Percentiles rank a stretch among this genome's conserved stretches.
These are phyloP conservation scores for Coccomyxa sp. DNA, from an alignment of 139 green algal genomes.

Conservation along the genomic window DNA sequence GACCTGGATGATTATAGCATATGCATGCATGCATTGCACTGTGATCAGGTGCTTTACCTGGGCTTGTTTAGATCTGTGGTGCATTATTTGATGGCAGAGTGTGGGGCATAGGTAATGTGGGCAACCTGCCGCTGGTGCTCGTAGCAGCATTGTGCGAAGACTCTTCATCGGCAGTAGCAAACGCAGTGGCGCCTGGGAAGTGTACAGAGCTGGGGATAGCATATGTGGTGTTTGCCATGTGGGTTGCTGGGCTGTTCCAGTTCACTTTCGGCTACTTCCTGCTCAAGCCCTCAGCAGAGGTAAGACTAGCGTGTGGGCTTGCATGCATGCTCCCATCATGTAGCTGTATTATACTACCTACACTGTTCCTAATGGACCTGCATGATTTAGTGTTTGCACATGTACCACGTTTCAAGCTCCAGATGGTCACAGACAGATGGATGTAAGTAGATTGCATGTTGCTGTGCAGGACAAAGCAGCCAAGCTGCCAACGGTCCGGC, in stretches of 20 bases:
- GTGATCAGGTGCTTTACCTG: not conserved
- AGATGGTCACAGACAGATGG: too few relatives aligned
- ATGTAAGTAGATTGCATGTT: not conserved
- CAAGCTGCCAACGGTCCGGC: slow-evolving; percentile 1
- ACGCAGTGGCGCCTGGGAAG: not conserved
- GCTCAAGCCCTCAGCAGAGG: slow-evolving; percentile 13
- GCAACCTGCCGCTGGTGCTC: slow-evolving; percentile 54
- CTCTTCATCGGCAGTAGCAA: slow-evolving; percentile 15
- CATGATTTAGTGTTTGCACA: too few relatives aligned
- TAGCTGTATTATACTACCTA: too few relatives aligned
- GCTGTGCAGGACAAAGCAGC: not conserved
- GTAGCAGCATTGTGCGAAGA: slow-evolving; percentile 39
- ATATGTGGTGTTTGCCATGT: slow-evolving; percentile 55
- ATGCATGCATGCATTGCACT: not conserved
- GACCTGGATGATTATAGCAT: too few relatives aligned
- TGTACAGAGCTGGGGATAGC: slow-evolving; percentile 37
- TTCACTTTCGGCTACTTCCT: slow-evolving; percentile 14
- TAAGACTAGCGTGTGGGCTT: not conserved
- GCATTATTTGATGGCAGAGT: too few relatives aligned
- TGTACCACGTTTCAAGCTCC: too few relatives aligned
- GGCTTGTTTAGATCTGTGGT: not conserved
- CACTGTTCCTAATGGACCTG: too few relatives aligned
- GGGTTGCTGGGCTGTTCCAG: slow-evolving; percentile 30
- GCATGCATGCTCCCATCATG: not conserved
- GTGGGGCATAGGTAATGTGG: slow-evolving; percentile 24